Conservation (phyloP, 257 asterid genomes). For the Solanum tarapatanum region DNA sequence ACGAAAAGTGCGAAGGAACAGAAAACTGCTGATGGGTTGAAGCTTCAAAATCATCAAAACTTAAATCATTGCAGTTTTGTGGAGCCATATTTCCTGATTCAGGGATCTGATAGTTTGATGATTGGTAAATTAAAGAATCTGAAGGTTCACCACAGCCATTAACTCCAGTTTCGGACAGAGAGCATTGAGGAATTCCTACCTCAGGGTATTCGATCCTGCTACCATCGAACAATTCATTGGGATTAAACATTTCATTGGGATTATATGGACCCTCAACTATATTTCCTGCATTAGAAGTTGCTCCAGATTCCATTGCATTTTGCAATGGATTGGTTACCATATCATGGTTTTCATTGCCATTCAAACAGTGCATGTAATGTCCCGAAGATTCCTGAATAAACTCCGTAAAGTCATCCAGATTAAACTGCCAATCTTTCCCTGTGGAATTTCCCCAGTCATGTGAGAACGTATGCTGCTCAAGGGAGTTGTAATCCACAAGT, state of each 20-base stretch:
- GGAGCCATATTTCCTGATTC: slow-evolving; percentile 13
- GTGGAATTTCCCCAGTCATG: slow-evolving; percentile 44
- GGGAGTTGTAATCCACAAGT: slow-evolving; percentile 24
- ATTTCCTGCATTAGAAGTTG: slow-evolving; percentile 24
- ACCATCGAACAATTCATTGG: slow-evolving; percentile 17
- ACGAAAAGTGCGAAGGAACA: background rate
- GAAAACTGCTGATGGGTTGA: slow-evolving; percentile 27
- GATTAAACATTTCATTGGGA: slow-evolving; percentile 21
- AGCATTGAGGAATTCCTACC: slow-evolving; percentile 25
- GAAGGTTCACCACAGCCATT: slow-evolving; percentile 19
- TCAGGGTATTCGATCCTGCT: slow-evolving; percentile 19
- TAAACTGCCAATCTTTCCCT: slow-evolving; percentile 49
- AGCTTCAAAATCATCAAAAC: slow-evolving; percentile 28
- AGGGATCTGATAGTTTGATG: slow-evolving; percentile 42
- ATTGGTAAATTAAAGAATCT: slow-evolving; percentile 21
- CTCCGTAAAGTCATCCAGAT: slow-evolving; percentile 41
- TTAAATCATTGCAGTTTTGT: slow-evolving; percentile 12
- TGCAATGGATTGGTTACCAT: slow-evolving; percentile 15
- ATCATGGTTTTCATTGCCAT: slow-evolving; percentile 22
- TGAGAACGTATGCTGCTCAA: slow-evolving; percentile 38
- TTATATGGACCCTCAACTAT: slow-evolving; percentile 32
- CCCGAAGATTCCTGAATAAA: slow-evolving; percentile 20
- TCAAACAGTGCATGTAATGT: slow-evolving; percentile 25
- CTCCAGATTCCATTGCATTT: slow-evolving; percentile 17
- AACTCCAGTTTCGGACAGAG: slow-evolving; percentile 18